A percentile compares a stretch with the other conserved stretches of the same genome.
Conservation (phyloP, 768 basidiomycete species). For the Cystofilobasidium macerans region DNA sequence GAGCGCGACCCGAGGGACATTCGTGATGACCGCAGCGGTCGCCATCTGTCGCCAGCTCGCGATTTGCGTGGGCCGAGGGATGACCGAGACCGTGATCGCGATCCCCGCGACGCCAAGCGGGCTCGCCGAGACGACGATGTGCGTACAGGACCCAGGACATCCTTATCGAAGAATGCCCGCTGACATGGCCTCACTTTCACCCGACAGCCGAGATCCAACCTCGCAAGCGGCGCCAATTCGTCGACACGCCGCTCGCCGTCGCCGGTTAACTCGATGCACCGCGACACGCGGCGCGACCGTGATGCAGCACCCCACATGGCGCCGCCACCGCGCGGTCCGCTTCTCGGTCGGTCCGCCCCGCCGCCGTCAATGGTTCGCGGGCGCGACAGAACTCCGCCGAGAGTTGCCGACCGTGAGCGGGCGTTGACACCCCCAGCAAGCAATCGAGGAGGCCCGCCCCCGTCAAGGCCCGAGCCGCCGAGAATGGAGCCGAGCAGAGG, state of each 20-base stretch:
- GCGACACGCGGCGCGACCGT: not conserved
- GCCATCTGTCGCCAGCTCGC: conserved; percentile 36
- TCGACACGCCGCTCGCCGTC: not conserved
- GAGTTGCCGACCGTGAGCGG: no score
- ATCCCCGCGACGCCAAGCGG: not conserved
- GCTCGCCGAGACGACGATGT: not conserved
- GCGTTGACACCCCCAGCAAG: no score
- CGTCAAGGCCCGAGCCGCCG: no score
- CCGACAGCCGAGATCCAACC: not conserved
- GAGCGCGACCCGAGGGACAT: conserved; percentile 47
- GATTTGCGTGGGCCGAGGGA: conserved; percentile 40
- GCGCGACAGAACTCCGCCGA: no score
- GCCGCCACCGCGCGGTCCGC: not conserved
- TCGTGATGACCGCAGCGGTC: conserved; percentile 59
- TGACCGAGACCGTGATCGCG: conserved; percentile 32
- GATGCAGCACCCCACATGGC: not conserved
- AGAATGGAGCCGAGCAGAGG: no score
- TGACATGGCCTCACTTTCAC: not conserved
- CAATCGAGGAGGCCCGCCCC: no score
- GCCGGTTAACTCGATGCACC: not conserved
- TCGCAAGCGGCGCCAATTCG: not conserved
- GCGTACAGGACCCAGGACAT: not conserved
- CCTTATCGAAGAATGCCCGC: no score
- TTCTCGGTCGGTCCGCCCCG: no score
- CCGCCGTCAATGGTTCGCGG: no score